Evolutionary conservation across 768 basidiomycete genomes (phyloP).

Genomic region (Hysterangium stoloniferum): DNA sequence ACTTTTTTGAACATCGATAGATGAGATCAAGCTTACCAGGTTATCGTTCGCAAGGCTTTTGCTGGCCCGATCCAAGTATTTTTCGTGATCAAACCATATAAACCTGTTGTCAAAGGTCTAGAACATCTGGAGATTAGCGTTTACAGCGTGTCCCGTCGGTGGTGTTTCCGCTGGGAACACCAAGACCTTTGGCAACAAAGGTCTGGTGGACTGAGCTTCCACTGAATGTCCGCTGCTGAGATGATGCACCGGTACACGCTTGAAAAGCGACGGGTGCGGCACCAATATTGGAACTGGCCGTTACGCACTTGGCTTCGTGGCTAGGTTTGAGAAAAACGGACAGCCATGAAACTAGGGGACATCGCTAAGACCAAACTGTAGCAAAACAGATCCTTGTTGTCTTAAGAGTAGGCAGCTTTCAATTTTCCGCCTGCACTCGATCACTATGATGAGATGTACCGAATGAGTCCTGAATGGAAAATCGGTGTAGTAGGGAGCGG

Average conservation of each 20-base stretch:
- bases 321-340: neutral
- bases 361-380: slow-evolving; percentile 36
- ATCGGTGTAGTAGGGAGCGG: too few species aligned
- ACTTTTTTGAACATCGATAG: too few species aligned
- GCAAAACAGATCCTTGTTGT: slow-evolving; percentile 29
- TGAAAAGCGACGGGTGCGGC: slow-evolving; percentile 42
- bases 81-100: slow-evolving; percentile 40
- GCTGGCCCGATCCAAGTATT: slow-evolving; percentile 41
- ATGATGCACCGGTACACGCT: slow-evolving; percentile 35
- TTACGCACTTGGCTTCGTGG: slow-evolving; percentile 49
- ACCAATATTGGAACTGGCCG: slow-evolving; percentile 40
- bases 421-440: slow-evolving; percentile 1
- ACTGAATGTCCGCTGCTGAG: slow-evolving; percentile 43
- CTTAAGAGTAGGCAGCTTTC: slow-evolving; percentile 16
- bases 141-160: slow-evolving; percentile 31
- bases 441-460: too few species aligned
- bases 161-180: slow-evolving; percentile 35
- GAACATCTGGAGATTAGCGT: slow-evolving; percentile 39
- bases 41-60: slow-evolving; percentile 35
- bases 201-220: slow-evolving; percentile 35
- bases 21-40: slow-evolving; percentile 25
- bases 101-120: slow-evolving; percentile 28
- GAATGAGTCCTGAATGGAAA: too few species aligned
- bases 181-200: slow-evolving; percentile 40
- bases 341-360: neutral